Evolutionary conservation across 202 grass and related monocot genomes (phyloP), one percentile per base, ranked within the genome.

Genomic region (Brachypodium distachyon): DNA sequence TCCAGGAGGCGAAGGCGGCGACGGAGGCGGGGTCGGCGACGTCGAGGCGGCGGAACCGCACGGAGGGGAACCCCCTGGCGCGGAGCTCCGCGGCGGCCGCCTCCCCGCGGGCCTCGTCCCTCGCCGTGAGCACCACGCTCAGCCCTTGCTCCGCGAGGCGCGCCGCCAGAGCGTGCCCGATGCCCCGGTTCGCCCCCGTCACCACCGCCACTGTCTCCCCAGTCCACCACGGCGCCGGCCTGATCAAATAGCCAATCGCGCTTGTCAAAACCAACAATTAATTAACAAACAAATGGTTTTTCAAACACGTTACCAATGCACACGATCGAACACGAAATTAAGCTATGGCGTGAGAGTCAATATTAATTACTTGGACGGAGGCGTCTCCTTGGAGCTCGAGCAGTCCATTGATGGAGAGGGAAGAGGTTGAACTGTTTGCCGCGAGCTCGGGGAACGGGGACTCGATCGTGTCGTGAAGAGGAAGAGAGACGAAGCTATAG

Each of bases 151-250:
- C 89, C 18, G 90, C 90, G 6, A 97, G 71, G 28, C 78, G 72
- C 74, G 83, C 73, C 58, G 83, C 93, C 23, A 87, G 83, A 13
- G 84, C 89, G 57, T 56, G 90, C 4, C 90, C 93, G 54, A 97
- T 93, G 56, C 93, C 93, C 41, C 89, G 77, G 87, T 93, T 97
- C 34, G 88, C 88, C 5, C 93, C 93, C 10, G 93, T 97, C 41
- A 97, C 93, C 67, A 97, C 90, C n/a, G 85, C 93, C 73, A 97
- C 90, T 61, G 90, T 93, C 69, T 91, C 80, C 64, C 62, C 74
- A n/a, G 90, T 90, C 93, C 93, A 97, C 93, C 90, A 97, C 53
- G 70, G n/a, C n/a, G n/a, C n/a, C n/a, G n/a, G 43, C 70, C 79
- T 81, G 68, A 26, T 62, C 9, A n/a, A n/a, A n/a, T n/a, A n/a